Conservation (phyloP, 164 flowering plant genomes). For the Malania oleifera region DNA sequence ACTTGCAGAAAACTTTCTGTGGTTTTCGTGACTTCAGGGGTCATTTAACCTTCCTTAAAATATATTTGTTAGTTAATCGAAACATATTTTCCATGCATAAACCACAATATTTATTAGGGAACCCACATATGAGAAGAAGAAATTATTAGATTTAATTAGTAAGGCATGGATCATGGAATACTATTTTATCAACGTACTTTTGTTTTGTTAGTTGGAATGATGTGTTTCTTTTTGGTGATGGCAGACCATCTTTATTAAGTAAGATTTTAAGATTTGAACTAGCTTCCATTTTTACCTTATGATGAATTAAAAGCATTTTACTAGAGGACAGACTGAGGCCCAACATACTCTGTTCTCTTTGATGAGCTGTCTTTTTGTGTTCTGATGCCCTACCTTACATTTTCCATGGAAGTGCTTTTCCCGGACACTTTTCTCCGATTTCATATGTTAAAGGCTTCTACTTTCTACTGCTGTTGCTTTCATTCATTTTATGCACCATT, state of each 20-base stretch:
- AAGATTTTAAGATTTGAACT: neutral
- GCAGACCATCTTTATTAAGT: conserved; percentile 29
- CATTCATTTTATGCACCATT: conserved; percentile 7
- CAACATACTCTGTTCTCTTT: neutral
- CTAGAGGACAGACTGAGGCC: neutral
- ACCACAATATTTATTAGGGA: conserved; percentile 19
- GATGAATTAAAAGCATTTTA: conserved; percentile 14
- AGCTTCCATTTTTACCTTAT: conserved; percentile 4
- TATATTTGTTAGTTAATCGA: too few species aligned
- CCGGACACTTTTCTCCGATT: conserved; percentile 18
- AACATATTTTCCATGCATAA: conserved; percentile 8
- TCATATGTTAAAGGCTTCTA: conserved; percentile 15
- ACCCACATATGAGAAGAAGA: conserved; percentile 16
- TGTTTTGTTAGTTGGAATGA: conserved; percentile 10
- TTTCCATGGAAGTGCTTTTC: conserved; percentile 13
- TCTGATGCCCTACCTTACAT: conserved; percentile 12
- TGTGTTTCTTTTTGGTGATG: conserved; percentile 22
- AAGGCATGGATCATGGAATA: conserved; percentile 12
- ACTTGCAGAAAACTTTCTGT: too few species aligned
- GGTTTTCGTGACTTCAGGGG: too few species aligned
- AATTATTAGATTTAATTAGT: conserved; percentile 13
- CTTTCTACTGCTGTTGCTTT: conserved; percentile 13
- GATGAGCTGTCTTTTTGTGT: conserved; percentile 23
- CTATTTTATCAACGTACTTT: conserved; percentile 19
- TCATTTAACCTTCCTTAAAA: too few species aligned